A percentile compares a stretch with the other conserved stretches of the same genome.
phyloP scores from a whole-genome alignment of 2,329 filamentous ascomycete genomes.

The Hypoxylon sp. region DNA sequence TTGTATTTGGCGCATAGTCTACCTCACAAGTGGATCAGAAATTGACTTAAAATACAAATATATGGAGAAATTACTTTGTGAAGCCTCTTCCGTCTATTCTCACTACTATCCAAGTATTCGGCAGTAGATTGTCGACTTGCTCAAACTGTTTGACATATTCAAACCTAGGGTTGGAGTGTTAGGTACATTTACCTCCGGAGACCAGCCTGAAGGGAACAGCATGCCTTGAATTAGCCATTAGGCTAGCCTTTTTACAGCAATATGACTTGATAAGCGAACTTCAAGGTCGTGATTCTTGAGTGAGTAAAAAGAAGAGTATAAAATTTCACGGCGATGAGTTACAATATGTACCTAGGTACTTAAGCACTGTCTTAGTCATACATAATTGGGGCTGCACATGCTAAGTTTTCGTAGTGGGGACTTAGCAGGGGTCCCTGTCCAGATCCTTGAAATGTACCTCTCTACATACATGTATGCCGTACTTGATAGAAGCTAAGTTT shows the following conservation, averaged over 20 bases:
- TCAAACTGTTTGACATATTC: constrained; percentile 96
- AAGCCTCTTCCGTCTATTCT: constrained; percentile 95
- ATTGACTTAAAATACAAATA: neutral
- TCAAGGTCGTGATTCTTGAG: neutral
- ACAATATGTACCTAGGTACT: neutral
- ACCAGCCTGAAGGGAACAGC: constrained; percentile 31
- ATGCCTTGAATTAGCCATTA: constrained; percentile 70
- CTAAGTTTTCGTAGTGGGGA: constrained; percentile 7
- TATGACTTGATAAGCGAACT: neutral
- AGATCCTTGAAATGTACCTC: constrained; percentile 19
- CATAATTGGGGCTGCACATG: neutral
- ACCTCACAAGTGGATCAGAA: constrained; percentile 25
- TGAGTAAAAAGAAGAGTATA: neutral
- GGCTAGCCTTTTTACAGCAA: neutral
- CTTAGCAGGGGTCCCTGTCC: constrained; percentile 21
- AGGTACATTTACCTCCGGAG: constrained; percentile 29
- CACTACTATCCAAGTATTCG: constrained; percentile 95
- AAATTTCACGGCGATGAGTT: neutral
- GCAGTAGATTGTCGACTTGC: constrained; percentile 81
- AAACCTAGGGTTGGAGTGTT: constrained; percentile 69
- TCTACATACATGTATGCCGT: neutral
- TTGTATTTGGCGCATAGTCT: constrained; percentile 86
- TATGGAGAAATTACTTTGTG: constrained; percentile 76
- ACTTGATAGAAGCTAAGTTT: constrained; percentile 5
- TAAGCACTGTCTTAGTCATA: neutral